These are phyloP conservation scores for Auricularia sp. DNA, from an alignment of 768 basidiomycete species.

Conservation along the genomic window DNA sequence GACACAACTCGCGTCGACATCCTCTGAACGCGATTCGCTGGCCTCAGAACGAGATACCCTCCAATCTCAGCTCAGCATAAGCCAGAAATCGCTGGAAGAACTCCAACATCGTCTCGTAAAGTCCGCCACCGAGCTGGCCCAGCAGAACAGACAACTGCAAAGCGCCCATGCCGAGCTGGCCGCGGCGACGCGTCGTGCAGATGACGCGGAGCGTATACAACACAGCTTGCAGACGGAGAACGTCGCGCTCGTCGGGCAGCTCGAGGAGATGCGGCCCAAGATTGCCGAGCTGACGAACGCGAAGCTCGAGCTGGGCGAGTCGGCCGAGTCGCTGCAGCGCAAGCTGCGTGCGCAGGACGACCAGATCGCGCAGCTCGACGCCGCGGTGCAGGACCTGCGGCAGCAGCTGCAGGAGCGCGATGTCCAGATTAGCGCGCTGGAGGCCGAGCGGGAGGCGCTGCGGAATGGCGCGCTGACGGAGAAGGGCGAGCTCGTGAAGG, in stretches of 20 bases:
- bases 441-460: conserved; percentile 35
- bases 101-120: conserved; percentile 51
- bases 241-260: conserved; percentile 62
- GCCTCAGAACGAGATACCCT: conserved; percentile 40
- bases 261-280: conserved; percentile 80
- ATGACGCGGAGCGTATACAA: conserved; percentile 63
- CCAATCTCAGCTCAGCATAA: conserved; percentile 35
- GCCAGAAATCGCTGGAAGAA: conserved; percentile 37
- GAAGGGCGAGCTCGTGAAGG: conserved; percentile 49
- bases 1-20: conserved; percentile 32
- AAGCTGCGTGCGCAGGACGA: conserved; percentile 45
- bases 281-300: conserved; percentile 68
- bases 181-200: conserved; percentile 52
- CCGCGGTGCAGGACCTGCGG: conserved; percentile 37
- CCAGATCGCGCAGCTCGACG: conserved; percentile 52
- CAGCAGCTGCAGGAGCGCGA: conserved; percentile 4
- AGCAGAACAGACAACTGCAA: conserved; percentile 47
- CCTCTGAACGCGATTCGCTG: conserved; percentile 39
- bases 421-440: conserved; percentile 21
- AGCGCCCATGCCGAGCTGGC: conserved; percentile 56
- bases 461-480: conserved; percentile 40
- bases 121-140: conserved; percentile 42
- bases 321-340: conserved; percentile 45
- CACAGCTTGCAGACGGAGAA: conserved; percentile 70
- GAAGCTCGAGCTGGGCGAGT: conserved; percentile 60